A percentile compares a stretch with the other conserved stretches of the same genome.
Conservation (phyloP, 2,329 filamentous ascomycete species). For the Claviceps sp. region DNA sequence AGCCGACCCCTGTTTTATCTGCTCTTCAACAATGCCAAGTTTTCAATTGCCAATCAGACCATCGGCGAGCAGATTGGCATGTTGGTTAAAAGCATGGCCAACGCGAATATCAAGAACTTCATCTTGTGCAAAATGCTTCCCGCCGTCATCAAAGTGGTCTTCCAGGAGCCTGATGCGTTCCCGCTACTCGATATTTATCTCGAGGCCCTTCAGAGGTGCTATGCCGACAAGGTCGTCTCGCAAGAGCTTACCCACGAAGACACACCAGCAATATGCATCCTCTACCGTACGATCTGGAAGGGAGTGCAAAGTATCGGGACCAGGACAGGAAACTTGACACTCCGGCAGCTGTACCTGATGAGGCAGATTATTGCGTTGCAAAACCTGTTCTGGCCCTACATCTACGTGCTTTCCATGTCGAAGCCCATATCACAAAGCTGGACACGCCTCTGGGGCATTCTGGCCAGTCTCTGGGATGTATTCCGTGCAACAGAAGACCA, state of each 20-base stretch:
- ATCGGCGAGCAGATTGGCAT: slow-evolving; percentile 33
- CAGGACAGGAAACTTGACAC: slow-evolving; percentile 9
- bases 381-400: slow-evolving; percentile 19
- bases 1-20: slow-evolving; percentile 41
- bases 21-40: slow-evolving; percentile 43
- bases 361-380: slow-evolving; percentile 15
- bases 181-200: slow-evolving; percentile 38
- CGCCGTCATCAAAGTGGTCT: slow-evolving; percentile 30
- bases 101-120: slow-evolving; percentile 30
- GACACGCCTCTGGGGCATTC: slow-evolving; percentile 8
- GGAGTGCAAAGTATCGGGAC: slow-evolving; percentile 15
- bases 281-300: slow-evolving; percentile 19
- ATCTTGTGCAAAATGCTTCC: slow-evolving; percentile 40
- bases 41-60: slow-evolving; percentile 34
- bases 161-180: slow-evolving; percentile 25
- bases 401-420: slow-evolving; percentile 12
- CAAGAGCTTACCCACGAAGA: slow-evolving; percentile 23
- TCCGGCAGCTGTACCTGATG: slow-evolving; percentile 15
- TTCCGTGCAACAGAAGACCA: slow-evolving; percentile 10
- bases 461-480: slow-evolving; percentile 10
- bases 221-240: slow-evolving; percentile 22
- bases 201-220: slow-evolving; percentile 25
- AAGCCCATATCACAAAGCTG: slow-evolving; percentile 7
- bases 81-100: slow-evolving; percentile 34
- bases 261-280: slow-evolving; percentile 18